Evolutionary conservation across 768 basidiomycete species (phyloP), one percentile per base, ranked within the genome.

Genomic region (Hydnomerulius pinastri): DNA sequence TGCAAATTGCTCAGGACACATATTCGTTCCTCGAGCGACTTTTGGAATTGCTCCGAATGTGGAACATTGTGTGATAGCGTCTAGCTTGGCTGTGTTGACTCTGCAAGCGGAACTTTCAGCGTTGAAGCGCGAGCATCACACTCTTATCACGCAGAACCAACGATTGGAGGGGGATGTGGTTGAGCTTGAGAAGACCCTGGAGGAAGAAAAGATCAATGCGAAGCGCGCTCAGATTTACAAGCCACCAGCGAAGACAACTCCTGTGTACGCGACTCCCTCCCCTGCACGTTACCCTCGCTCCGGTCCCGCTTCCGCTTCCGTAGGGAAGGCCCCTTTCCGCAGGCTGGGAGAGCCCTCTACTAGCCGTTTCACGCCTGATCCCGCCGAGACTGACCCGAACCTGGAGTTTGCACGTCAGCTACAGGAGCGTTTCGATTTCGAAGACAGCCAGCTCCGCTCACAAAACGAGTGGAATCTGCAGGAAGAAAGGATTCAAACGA

Each of bases 1-100:
- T 24, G 70, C 71, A 6, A 75, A 81, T 53, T 86, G 73, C 57
- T 77, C 78, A 4, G 81, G 75, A 2, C 77, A 85, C 43, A 67
- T 79, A 48, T 77, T 86, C 51, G 66, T 76, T 9, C 70, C 79
- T 1, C 69, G 66, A 29, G 45, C 54, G 4, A 27, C 49, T 36
- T 48, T 56, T 36, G 20, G 47, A 11, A 61, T 63, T n/a, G n/a
- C 52, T 20, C 18, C n/a, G 2, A 36, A 46, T 3, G 44, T 67
- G 51, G 65, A 67, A 12, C 65, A 69, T 20, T 58, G 68, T 0
- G 60, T 83, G 6, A 64, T 81, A 7, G 71, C 77, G 17, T 74
- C 80, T 6, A 85, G 81, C 55, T 62, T 83, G 28, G 68, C 67
- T 4, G 71, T 79, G 5, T 68, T 86, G 33, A 43, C 61, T 0